These are phyloP conservation scores for Fusarium sp. DNA, from an alignment of 2,329 filamentous ascomycete species.

Conservation along the genomic window DNA sequence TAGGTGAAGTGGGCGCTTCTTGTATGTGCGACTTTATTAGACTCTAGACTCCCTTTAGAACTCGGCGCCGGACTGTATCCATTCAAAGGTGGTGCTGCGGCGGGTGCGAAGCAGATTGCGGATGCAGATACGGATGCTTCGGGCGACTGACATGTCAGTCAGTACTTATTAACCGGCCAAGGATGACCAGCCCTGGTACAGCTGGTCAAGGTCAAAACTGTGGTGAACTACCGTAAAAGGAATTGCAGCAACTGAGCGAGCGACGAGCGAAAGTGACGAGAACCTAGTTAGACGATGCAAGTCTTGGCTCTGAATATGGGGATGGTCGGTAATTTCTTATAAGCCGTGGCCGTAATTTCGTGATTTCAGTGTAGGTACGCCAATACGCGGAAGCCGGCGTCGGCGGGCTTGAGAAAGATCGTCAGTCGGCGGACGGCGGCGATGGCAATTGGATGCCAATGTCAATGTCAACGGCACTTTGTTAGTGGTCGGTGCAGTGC, in stretches of 20 bases:
- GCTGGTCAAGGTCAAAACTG: conserved; percentile 19
- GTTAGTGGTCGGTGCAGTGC: neutral
- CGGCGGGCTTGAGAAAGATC: conserved; percentile 19
- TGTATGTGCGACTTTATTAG: conserved; percentile 36
- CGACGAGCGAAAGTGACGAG: conserved; percentile 18
- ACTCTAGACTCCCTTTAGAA: conserved; percentile 41
- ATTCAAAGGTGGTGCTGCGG: conserved; percentile 40
- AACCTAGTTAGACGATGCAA: conserved; percentile 1
- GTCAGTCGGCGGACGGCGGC: conserved; percentile 25
- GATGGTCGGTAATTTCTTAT: conserved; percentile 23
- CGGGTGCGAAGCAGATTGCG: conserved; percentile 30
- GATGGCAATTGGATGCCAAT: conserved; percentile 3
- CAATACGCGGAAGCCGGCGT: conserved; percentile 30
- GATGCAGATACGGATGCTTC: conserved; percentile 40
- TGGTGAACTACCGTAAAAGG: conserved; percentile 24
- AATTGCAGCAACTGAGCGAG: conserved; percentile 16
- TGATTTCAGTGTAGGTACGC: neutral
- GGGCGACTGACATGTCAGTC: conserved; percentile 41
- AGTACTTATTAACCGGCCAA: conserved; percentile 33
- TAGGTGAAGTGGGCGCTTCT: conserved; percentile 32
- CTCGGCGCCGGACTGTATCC: conserved; percentile 38
- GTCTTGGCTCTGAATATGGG: conserved; percentile 35
- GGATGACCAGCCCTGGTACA: conserved; percentile 25
- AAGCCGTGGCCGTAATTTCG: conserved; percentile 9
- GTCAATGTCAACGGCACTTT: neutral